Base-by-base conservation (phyloP, 768 basidiomycete species). In the Hydnomerulius pinastri region DNA sequence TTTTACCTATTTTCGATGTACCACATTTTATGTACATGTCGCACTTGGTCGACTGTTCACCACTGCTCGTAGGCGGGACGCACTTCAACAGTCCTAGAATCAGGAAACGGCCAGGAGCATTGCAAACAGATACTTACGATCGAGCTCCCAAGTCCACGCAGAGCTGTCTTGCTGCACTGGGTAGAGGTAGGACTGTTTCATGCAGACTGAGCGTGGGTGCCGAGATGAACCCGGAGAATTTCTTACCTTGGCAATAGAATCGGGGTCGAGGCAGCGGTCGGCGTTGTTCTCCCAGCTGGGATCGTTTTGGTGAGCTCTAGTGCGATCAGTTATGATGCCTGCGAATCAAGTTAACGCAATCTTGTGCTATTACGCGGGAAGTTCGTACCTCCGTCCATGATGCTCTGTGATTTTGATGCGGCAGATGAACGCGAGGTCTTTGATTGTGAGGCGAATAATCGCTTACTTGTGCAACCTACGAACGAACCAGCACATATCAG, bases 61-160 rank as follows among this genome's bases (percentile, higher is more conserved):
- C 77, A 79, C 60, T 73, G 77, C 64, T 79, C 77, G 38, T 78
- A 78, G n/a, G 77, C 78, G 37, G 77, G 76, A 38, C 77, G 78
- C 12, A 79, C 77, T 77, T 39, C 1, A 2, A 46, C 28, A 24
- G 6, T 6, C 18, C 18, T 20, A 20, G 20, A 21, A n/a, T 21
- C 6, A 43, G 43, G 1, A 46, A 11, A 23, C n/a, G 24, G 2
- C 5, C 17, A 11, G 29, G 36, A 1, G 29, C 3, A 27, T 37
- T 37, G 20, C 17, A 43, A 3, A n/a, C n/a, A n/a, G n/a, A n/a
- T n/a, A 70, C 86, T 72, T 60, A 89, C 87, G 71, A 55, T 90
- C 88, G 25, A 91, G 73, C 62, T 90, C 88, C 86, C 87, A 91
- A 7, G 86, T 84, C 85, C 80, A 87, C 6, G 85, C 78, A 33